Evolutionary conservation across 2,329 filamentous ascomycete species (phyloP).

Genomic region (Colletotrichum brevisporum): DNA sequence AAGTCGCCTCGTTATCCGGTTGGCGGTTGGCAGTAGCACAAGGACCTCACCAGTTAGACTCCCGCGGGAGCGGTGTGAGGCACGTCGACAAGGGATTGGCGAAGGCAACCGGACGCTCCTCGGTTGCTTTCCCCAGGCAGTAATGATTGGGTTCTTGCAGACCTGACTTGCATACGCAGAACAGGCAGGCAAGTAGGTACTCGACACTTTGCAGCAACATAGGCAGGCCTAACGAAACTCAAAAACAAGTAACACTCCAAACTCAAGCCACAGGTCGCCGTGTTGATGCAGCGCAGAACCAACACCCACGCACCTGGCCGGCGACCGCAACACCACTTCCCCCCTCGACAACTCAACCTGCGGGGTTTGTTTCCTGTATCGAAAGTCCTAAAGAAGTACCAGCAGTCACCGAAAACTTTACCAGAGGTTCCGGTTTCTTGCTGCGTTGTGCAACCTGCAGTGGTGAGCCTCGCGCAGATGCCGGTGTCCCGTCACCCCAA

Average conservation of each 20-base stretch:
- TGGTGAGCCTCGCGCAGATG: neutral
- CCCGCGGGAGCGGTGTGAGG: neutral
- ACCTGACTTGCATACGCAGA: too few species aligned
- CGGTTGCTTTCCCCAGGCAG: neutral
- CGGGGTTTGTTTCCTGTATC: too few species aligned
- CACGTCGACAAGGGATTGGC: conserved; percentile 14
- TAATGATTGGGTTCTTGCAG: too few species aligned
- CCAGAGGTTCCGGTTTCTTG: too few species aligned
- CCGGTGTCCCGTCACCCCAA: conserved; percentile 3
- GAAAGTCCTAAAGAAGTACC: too few species aligned
- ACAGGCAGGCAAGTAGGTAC: too few species aligned
- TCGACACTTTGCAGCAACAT: too few species aligned
- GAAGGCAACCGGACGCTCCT: conserved; percentile 1
- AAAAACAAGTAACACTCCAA: conserved; percentile 1
- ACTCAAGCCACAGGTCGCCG: neutral
- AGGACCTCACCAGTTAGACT: neutral
- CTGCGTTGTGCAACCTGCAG: too few species aligned
- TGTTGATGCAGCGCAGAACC: neutral
- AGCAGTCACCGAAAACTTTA: too few species aligned
- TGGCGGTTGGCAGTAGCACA: too few species aligned
- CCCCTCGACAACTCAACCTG: neutral
- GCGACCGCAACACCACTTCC: neutral
- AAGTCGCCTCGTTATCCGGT: neutral
- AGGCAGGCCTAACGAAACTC: conserved; percentile 9
- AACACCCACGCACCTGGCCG: neutral